phyloP scores from a whole-genome alignment of 371 early-diverging fungal genomes.

The Entomophthora muscae region DNA sequence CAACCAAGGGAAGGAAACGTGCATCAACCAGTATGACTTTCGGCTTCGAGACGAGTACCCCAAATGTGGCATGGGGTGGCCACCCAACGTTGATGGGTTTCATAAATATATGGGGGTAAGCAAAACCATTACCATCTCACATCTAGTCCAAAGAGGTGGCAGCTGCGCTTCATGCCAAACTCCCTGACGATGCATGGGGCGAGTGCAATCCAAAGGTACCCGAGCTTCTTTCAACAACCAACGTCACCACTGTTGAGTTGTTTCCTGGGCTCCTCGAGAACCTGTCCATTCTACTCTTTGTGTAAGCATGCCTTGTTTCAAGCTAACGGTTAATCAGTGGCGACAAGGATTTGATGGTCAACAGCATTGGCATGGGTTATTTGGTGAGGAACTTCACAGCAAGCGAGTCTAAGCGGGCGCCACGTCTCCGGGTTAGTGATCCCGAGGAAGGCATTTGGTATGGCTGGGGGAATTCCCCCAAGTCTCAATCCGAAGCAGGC shows the following conservation, averaged over 20 bases:
- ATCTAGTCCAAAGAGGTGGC: neutral
- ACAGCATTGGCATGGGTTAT: neutral
- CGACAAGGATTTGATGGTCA: constrained; percentile 5
- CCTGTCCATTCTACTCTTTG: neutral
- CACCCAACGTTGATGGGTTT: constrained; percentile 19
- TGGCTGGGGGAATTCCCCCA: too few relatives aligned
- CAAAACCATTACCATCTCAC: neutral
- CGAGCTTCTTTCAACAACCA: neutral
- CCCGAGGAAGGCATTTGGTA: neutral
- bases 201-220: neutral
- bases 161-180: neutral
- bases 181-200: neutral
- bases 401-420: too few relatives aligned
- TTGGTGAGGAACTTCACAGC: neutral
- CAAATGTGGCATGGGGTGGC: constrained; percentile 60
- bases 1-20: constrained; percentile 15
- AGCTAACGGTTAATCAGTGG: neutral
- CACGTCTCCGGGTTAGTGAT: neutral
- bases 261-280: neutral
- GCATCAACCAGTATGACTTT: constrained; percentile 71
- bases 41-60: constrained; percentile 39
- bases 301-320: neutral
- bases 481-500: neutral
- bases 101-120: constrained; percentile 4
- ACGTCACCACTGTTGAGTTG: neutral